A percentile compares a stretch with the other conserved stretches of the same genome.
phyloP scores from a whole-genome alignment of 2,329 filamentous ascomycete species.

The Coniochaeta pulveracea region DNA sequence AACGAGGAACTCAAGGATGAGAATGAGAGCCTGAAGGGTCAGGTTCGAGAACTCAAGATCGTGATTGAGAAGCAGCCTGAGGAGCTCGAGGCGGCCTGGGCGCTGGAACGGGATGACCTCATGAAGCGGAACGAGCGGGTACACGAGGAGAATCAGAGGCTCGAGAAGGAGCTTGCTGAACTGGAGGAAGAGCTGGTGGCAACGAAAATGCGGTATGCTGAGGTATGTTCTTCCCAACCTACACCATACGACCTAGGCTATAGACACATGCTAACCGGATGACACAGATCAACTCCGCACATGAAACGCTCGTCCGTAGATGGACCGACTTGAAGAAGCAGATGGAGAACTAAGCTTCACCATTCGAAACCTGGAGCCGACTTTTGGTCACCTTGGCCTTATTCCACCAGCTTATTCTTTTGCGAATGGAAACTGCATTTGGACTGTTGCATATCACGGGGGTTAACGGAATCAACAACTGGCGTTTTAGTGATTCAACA shows the following conservation, averaged over 20 bases:
- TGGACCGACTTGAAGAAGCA: slow-evolving; percentile 63
- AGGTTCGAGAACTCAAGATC: slow-evolving; percentile 73
- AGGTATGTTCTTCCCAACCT: slow-evolving; percentile 52
- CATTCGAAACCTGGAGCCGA: no score
- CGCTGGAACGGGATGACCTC: slow-evolving; percentile 77
- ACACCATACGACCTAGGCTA: background rate
- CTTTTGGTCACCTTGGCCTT: no score
- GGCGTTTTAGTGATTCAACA: no score
- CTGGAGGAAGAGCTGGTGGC: slow-evolving; percentile 87
- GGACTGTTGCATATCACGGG: no score
- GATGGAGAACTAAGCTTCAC: no score
- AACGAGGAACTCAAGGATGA: slow-evolving; percentile 83
- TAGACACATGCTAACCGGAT: slow-evolving; percentile 5
- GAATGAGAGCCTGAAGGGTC: slow-evolving; percentile 77
- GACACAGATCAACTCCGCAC: slow-evolving; percentile 54
- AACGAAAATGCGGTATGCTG: slow-evolving; percentile 90
- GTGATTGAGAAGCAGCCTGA: slow-evolving; percentile 84
- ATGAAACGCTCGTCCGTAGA: slow-evolving; percentile 64
- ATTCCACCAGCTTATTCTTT: no score
- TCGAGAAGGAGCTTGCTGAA: slow-evolving; percentile 84
- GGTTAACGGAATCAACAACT: no score
- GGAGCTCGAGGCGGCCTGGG: slow-evolving; percentile 74
- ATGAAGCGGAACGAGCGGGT: slow-evolving; percentile 90
- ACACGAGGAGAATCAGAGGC: slow-evolving; percentile 77
- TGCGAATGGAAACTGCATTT: no score